Evolutionary conservation across 1,284 basidiomycete species (phyloP).

Genomic region (Boletus semigastroideus): DNA sequence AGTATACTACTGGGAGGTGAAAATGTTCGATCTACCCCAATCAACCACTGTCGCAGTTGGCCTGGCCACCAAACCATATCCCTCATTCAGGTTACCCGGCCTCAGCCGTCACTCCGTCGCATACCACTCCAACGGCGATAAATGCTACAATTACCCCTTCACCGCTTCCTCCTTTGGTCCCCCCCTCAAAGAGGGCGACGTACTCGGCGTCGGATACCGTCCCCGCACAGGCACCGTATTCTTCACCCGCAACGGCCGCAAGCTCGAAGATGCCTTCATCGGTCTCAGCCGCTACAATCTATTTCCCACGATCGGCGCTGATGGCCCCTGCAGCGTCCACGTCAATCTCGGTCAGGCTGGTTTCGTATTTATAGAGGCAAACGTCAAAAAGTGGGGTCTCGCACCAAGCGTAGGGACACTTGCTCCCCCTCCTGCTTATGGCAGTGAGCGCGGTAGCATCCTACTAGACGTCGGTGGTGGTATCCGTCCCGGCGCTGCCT

Average conservation of each 20-base stretch:
- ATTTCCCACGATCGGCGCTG: constrained; percentile 93
- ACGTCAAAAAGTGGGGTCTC: constrained; percentile 98
- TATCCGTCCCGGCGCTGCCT: constrained; percentile 42
- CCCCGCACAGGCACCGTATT: constrained; percentile 95
- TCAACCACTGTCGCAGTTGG: constrained; percentile 85
- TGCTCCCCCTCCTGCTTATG: constrained; percentile 94
- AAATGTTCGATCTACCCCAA: constrained; percentile 92
- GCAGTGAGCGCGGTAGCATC: constrained; percentile 91
- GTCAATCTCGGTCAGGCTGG: constrained; percentile 95
- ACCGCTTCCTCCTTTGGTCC: constrained; percentile 86
- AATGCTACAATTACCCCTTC: constrained; percentile 97
- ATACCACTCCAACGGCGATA: constrained; percentile 96
- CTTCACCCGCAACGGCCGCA: constrained; percentile 94
- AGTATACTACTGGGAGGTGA: constrained; percentile 97
- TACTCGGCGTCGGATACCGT: constrained; percentile 90
- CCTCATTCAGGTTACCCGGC: constrained; percentile 89
- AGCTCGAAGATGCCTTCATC: constrained; percentile 91
- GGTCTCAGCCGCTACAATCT: constrained; percentile 88
- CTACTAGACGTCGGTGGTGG: constrained; percentile 85
- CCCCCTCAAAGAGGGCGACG: constrained; percentile 88
- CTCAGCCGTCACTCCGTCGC: constrained; percentile 90
- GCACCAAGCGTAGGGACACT: constrained; percentile 94
- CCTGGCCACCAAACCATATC: constrained; percentile 93
- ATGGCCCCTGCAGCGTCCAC: constrained; percentile 91
- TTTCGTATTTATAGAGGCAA: constrained; percentile 97